These are phyloP conservation scores for Otatea glauca DNA, from an alignment of 176 grass and related monocot species.

Conservation along the genomic window DNA sequence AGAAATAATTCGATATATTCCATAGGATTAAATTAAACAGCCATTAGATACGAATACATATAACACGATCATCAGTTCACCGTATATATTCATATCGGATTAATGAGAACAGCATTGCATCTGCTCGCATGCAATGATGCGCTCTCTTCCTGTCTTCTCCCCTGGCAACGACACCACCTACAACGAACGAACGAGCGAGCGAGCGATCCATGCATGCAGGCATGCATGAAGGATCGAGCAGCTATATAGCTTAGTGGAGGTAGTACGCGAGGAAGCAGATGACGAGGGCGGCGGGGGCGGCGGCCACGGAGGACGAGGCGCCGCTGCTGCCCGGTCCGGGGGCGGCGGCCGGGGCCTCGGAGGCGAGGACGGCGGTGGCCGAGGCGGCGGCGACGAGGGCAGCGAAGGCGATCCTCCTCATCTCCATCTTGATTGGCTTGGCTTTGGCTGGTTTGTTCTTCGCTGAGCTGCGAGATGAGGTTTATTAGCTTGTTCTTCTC, in stretches of 20 bases:
- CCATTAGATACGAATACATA: not conserved
- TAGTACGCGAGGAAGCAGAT: conserved; percentile 55
- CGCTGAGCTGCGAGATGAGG: not conserved
- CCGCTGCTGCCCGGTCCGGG: not conserved
- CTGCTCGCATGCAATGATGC: not conserved
- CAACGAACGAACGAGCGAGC: not conserved
- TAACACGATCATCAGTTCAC: not conserved
- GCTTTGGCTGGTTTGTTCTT: not conserved
- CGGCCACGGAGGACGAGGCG: not conserved
- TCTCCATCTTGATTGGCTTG: conserved; percentile 31
- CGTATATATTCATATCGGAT: not conserved
- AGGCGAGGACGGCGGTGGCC: not conserved
- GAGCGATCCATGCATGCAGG: not conserved
- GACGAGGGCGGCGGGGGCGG: conserved; percentile 9
- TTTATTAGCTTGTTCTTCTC: conserved; percentile 42
- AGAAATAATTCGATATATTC: too few relatives aligned
- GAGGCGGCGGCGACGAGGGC: conserved; percentile 3
- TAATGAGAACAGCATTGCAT: not conserved
- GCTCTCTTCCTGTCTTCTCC: not conserved
- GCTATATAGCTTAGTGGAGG: conserved; percentile 41
- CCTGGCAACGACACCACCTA: not conserved
- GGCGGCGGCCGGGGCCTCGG: not conserved
- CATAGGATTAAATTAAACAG: not conserved
- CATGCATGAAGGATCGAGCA: not conserved
- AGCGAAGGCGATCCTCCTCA: conserved; percentile 44